Evolutionary conservation across 208 protist species (phyloP).

Genomic region (Acanthamoeba culbertsoni): DNA sequence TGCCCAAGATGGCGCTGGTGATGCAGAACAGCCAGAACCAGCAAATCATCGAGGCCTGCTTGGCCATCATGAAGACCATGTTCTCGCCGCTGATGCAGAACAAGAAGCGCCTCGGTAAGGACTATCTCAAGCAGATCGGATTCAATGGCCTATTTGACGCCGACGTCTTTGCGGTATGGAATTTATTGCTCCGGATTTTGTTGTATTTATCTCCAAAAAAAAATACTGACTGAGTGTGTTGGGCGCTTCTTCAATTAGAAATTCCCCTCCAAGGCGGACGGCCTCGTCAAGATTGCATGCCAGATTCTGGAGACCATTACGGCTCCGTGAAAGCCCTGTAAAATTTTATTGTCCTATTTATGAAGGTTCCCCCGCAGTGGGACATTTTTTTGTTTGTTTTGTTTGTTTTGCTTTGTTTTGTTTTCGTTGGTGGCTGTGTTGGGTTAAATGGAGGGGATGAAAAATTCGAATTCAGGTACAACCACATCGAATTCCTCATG

Average conservation of each 20-base stretch:
- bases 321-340: too few species aligned
- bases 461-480: constrained; percentile 49
- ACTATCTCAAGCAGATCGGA: neutral
- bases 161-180: constrained; percentile 4
- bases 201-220: neutral
- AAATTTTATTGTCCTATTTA: too few species aligned
- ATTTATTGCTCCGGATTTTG: neutral
- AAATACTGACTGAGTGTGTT: neutral
- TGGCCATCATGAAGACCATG: constrained; percentile 48
- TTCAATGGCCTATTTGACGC: constrained; percentile 20
- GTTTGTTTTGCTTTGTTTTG: neutral
- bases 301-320: constrained; percentile 13
- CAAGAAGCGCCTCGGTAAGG: constrained; percentile 39
- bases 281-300: constrained; percentile 15
- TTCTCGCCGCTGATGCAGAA: neutral
- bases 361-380: too few species aligned
- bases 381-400: neutral
- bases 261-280: neutral
- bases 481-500: constrained; percentile 24
- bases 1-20: constrained; percentile 47
- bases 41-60: constrained; percentile 39
- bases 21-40: constrained; percentile 58
- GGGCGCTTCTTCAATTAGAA: neutral
- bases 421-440: neutral
- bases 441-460: neutral